Base-by-base conservation (phyloP, 257 asterid species). In the Anisodus tanguticus region DNA sequence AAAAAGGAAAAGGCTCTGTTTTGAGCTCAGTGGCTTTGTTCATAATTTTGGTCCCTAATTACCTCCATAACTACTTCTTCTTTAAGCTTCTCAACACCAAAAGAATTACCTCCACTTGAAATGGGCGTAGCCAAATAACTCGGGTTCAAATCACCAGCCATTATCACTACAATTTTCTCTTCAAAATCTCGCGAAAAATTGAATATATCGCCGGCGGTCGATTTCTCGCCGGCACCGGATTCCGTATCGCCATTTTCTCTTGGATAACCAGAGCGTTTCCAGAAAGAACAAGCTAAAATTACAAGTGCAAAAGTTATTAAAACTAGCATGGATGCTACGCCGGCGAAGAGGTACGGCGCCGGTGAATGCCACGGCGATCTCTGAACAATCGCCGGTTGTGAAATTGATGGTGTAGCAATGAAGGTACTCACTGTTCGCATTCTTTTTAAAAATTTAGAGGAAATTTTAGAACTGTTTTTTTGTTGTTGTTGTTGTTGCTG, bases 291-390 rank as follows among this genome's bases (percentile, higher is more conserved):
- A 3, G 97, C 97, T 6, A 95, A 88, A 67, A 95, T 85, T 84
- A 95, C 31, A 6, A 95, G 97, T 13, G 98, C 97, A 69, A 95
- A 91, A 66, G 98, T 97, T 59, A 95, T 95, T 68, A 95, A 94
- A 0, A 95, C 94, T 84, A 95, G 82, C 97, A 95, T 92, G 83
- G 98, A 97, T 2, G 98, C 97, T 55, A 95, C 80, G 3, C 98
- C 98, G 4, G 97, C 98, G 86, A 95, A 94, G 7, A 95, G 94
- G 88, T 94, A 94, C 43, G 95, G 97, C 64, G 94, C 97, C 19
- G 98, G 98, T 0, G 98, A 93, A 92, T 94, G 97, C 98, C 98
- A 95, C 45, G 96, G 97, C 5, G 98, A 91, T 57, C 88, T 83
- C 15, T 16, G 89, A 43, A 82, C 60, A 64, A 85, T 53, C 31